A percentile compares a stretch with the other conserved stretches of the same genome.
Conservation (phyloP, 1,139 yeast genomes). For the Yamadazyma triangularis region DNA sequence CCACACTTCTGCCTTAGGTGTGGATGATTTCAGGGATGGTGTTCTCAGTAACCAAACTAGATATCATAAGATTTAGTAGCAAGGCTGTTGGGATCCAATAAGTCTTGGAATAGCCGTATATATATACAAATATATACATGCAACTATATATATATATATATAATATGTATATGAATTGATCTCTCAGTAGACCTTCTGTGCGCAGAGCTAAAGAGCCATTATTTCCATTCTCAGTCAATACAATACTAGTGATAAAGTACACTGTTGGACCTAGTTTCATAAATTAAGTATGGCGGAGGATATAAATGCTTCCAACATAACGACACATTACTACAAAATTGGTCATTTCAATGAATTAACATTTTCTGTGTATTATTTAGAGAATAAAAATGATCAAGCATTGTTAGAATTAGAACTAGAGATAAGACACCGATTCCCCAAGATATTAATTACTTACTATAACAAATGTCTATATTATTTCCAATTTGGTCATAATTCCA, state of each 20-base stretch:
- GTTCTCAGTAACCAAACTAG: constrained; percentile 25
- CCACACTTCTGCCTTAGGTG: constrained; percentile 34
- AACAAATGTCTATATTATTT: constrained; percentile 61
- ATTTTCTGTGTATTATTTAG: constrained; percentile 6
- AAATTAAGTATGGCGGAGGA: constrained; percentile 18
- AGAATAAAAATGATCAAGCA: constrained; percentile 26
- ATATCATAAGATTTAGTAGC: constrained; percentile 18
- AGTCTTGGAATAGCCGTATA: too few species aligned
- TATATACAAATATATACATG: too few species aligned
- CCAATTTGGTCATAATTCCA: constrained; percentile 37
- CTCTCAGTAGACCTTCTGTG: too few species aligned
- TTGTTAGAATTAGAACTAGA: constrained; percentile 58
- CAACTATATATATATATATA: too few species aligned
- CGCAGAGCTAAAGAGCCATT: too few species aligned
- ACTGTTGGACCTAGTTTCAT: too few species aligned
- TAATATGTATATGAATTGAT: too few species aligned
- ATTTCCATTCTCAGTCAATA: too few species aligned
- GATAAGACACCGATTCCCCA: constrained; percentile 48
- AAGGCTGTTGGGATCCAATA: too few species aligned
- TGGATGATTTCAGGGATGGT: constrained; percentile 23
- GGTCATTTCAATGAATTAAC: not conserved
- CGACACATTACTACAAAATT: constrained; percentile 36
- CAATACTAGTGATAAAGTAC: too few species aligned
- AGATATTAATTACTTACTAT: constrained; percentile 52
- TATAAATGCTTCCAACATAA: constrained; percentile 20